A percentile compares a stretch with the other conserved stretches of the same genome.
Evolutionary conservation across 805 yeast species (phyloP).

Genomic region (Candida succiphila): DNA sequence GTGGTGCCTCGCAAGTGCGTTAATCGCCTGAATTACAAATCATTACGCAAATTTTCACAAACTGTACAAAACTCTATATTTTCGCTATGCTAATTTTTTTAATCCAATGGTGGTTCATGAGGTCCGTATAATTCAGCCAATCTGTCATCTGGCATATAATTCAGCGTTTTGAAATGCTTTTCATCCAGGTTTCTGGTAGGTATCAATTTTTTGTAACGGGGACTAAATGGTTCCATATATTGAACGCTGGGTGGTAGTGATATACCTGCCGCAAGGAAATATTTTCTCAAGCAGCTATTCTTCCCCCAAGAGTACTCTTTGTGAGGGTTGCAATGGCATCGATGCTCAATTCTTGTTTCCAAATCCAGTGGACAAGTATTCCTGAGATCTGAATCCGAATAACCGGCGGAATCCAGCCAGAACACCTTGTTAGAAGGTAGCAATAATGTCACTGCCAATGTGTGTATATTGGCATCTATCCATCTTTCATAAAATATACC

Average conservation of each 20-base stretch:
- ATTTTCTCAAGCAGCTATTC: conserved; percentile 39
- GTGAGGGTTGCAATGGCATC: conserved; percentile 16
- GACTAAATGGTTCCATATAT: background rate
- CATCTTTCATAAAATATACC: conserved; percentile 53
- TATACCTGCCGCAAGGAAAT: conserved; percentile 14
- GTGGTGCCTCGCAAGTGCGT: conserved; percentile 46
- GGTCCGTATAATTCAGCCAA: too few relatives aligned
- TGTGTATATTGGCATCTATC: conserved; percentile 43
- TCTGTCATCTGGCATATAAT: conserved; percentile 2
- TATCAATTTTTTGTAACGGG: background rate
- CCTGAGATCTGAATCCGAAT: conserved; percentile 7
- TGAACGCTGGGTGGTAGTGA: conserved; percentile 11
- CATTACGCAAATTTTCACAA: too few relatives aligned
- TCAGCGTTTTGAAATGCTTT: conserved; percentile 1
- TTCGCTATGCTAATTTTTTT: too few relatives aligned
- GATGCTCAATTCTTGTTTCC: conserved; percentile 5
- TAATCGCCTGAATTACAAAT: background rate
- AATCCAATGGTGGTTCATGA: too few relatives aligned
- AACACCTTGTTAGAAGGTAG: conserved; percentile 38
- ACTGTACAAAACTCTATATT: too few relatives aligned
- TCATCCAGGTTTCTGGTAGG: background rate
- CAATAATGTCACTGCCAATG: conserved; percentile 26
- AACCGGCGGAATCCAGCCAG: conserved; percentile 34
- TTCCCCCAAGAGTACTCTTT: conserved; percentile 33
- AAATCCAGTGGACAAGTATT: conserved; percentile 11